Conservation (phyloP, 108 stramenopile genomes). For the Skeletonema marinoi region DNA sequence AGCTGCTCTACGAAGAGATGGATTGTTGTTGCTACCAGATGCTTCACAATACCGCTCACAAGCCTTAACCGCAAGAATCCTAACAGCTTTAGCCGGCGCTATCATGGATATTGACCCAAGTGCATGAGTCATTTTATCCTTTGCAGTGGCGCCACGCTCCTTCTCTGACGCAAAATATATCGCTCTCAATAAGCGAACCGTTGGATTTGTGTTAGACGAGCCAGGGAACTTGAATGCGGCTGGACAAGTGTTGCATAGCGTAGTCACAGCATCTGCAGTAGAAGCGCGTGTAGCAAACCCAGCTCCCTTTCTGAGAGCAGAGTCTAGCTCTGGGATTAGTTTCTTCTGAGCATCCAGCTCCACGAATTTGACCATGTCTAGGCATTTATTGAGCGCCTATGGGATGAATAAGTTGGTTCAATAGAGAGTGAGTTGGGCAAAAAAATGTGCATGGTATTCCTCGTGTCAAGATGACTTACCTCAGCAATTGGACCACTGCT, state of each 20-base stretch:
- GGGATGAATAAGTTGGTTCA: neutral
- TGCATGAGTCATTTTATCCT: conserved; percentile 71
- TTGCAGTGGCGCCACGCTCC: conserved; percentile 72
- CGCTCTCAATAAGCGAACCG: conserved; percentile 78
- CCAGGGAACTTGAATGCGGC: conserved; percentile 70
- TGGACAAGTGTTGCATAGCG: conserved; percentile 68
- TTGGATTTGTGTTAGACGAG: conserved; percentile 58
- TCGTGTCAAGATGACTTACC: neutral
- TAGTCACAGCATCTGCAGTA: conserved; percentile 72
- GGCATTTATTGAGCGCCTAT: conserved; percentile 70
- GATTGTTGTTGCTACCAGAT: conserved; percentile 58
- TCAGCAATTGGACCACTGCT: conserved; percentile 74
- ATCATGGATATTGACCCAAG: conserved; percentile 68
- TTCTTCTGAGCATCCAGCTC: conserved; percentile 61
- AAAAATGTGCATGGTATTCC: neutral
- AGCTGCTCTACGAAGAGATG: conserved; percentile 65
- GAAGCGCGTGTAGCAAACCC: conserved; percentile 87
- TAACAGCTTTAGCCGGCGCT: conserved; percentile 72
- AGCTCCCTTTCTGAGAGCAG: conserved; percentile 43
- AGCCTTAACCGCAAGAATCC: conserved; percentile 47
- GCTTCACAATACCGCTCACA: conserved; percentile 69
- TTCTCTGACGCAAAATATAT: conserved; percentile 78
- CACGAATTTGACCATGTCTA: conserved; percentile 62
- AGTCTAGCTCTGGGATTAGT: conserved; percentile 58
- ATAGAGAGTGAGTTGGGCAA: neutral